phyloP scores from a whole-genome alignment of 1,139 yeast genomes.

The Yamadazyma friedrichii region DNA sequence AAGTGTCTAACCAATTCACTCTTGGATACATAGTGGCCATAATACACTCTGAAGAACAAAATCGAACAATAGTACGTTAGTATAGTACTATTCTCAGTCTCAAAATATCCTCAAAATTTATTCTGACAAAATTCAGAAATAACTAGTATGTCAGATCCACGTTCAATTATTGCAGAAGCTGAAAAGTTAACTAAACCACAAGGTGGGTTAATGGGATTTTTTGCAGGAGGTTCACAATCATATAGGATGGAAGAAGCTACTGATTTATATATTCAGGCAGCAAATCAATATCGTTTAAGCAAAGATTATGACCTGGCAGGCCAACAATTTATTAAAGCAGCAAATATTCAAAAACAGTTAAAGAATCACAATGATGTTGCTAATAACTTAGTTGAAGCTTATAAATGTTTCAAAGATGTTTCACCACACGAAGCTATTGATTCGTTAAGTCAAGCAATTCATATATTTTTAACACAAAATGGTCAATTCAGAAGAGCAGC shows the following conservation, averaged over 20 bases:
- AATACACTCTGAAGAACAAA: too few relatives aligned
- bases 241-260: slow-evolving; percentile 86
- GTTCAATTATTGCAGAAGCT: slow-evolving; percentile 41
- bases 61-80: too few relatives aligned
- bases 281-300: slow-evolving; percentile 75
- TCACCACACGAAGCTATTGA: slow-evolving; percentile 78
- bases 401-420: slow-evolving; percentile 75
- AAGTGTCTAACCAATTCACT: too few relatives aligned
- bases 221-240: slow-evolving; percentile 68
- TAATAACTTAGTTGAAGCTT: slow-evolving; percentile 86
- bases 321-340: slow-evolving; percentile 79
- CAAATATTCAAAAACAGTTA: slow-evolving; percentile 71
- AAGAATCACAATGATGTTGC: slow-evolving; percentile 90
- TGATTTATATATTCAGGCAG: slow-evolving; percentile 87
- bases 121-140: neutral
- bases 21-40: too few relatives aligned
- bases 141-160: slow-evolving; percentile 38
- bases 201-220: slow-evolving; percentile 67
- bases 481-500: slow-evolving; percentile 98
- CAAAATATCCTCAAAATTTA: too few relatives aligned
- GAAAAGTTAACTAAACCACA: slow-evolving; percentile 57
- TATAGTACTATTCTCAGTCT: too few relatives aligned
- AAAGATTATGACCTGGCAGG: slow-evolving; percentile 79
- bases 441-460: slow-evolving; percentile 74
- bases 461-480: slow-evolving; percentile 72